Base-by-base conservation (phyloP, 2,329 filamentous ascomycete genomes). In the Xylaria sp. region DNA sequence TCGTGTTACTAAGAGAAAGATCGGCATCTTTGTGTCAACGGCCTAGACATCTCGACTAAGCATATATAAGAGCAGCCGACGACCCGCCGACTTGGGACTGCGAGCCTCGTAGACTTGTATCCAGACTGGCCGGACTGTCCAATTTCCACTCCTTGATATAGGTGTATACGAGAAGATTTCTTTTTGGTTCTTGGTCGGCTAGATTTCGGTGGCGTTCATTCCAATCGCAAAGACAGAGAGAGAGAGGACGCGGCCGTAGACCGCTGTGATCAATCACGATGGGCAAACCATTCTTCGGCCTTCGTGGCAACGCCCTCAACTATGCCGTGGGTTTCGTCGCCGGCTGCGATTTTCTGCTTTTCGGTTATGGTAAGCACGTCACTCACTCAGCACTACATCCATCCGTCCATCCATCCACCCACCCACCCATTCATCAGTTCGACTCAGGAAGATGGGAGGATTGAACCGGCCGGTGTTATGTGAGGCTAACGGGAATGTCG, bases 291-390 rank as follows among this genome's bases (percentile, higher is more conserved):
- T 92, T 85, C 74, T 87, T 91, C 72, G 90, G 91, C 77, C 84
- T 92, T 68, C 84, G 84, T 62, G 91, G 91, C 81, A 81, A 85
- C 38, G 79, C 80, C 77, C 87, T 93, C 70, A 92, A 90, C 81
- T 84, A 87, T 77, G 90, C 90, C 61, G 87, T 93, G 72, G 88
- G 88, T 68, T 80, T 89, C n/a, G 86, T 93, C 73, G 91, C 91
- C 65, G 91, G 90, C 73, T 86, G 89, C 56, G 90, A 92, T 78
- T 92, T 92, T 76, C 81, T 92, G 69, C 88, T 86, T 27, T 86
- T 86, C 70, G 84, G 85, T 67, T 87, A 86, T 62, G 85, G 85
- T 86, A 77, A 57, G 78, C 55, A 38, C 56, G 45, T 42, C 57
- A 38, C 29, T 29, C 42, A 38, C 1, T 7, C 50, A 49, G 17